Evolutionary conservation across 1,284 basidiomycete genomes (phyloP).

Genomic region (Ustilago lituana): DNA sequence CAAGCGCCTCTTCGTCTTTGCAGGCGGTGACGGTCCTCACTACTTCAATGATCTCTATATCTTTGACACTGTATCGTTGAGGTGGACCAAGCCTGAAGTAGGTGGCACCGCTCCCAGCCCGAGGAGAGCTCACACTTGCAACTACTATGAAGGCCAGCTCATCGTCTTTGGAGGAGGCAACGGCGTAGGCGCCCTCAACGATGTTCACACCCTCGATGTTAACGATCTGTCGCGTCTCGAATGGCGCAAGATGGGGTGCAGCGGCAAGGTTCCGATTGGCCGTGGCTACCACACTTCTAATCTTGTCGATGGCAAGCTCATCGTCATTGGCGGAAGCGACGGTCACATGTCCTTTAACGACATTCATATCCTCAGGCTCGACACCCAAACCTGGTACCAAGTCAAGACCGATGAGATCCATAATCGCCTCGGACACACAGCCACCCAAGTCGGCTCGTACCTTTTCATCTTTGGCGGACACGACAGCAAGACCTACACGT

Average conservation of each 20-base stretch:
- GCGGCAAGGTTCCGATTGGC: conserved; percentile 69
- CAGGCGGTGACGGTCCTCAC: conserved; percentile 80
- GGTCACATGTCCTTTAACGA: conserved; percentile 78
- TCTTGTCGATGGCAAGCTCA: conserved; percentile 82
- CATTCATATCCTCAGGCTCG: conserved; percentile 83
- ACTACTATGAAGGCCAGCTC: conserved; percentile 77
- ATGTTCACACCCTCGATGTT: conserved; percentile 86
- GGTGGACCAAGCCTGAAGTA: conserved; percentile 51
- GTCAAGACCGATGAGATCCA: conserved; percentile 51
- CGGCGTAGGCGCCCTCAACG: conserved; percentile 85
- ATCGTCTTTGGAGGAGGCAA: conserved; percentile 93
- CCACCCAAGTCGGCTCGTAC: conserved; percentile 91
- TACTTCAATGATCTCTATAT: conserved; percentile 76
- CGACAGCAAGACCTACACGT: conserved; percentile 79
- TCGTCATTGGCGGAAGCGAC: conserved; percentile 77
- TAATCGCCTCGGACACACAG: conserved; percentile 80
- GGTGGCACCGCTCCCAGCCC: conserved; percentile 71
- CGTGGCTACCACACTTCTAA: conserved; percentile 92
- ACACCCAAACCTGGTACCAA: conserved; percentile 41
- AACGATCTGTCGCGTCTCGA: conserved; percentile 71
- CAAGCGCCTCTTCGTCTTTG: conserved; percentile 79
- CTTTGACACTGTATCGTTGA: conserved; percentile 75
- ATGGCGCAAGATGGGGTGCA: conserved; percentile 71
- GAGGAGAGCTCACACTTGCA: conserved; percentile 85
- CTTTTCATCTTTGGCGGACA: conserved; percentile 89